A percentile compares a stretch with the other conserved stretches of the same genome.
These are phyloP conservation scores for Cucurbita argyrosperma DNA, from an alignment of 306 rosid genomes.

Conservation along the genomic window DNA sequence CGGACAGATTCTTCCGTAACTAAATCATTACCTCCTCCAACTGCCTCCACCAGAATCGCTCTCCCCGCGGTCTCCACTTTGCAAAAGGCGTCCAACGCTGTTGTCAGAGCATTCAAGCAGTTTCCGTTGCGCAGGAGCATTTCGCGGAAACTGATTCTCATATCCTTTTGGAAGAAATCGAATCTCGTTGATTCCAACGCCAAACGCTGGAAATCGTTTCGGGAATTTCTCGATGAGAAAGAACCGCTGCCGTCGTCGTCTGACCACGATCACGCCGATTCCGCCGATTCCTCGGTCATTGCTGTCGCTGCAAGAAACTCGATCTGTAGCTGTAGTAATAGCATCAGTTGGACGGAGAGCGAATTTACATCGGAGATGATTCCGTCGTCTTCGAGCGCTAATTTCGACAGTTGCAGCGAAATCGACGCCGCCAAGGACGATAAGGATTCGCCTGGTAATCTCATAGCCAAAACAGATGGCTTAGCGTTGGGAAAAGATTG, in stretches of 20 bases:
- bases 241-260: slow-evolving; percentile 9
- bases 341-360: slow-evolving; percentile 47
- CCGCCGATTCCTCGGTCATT: neutral
- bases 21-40: neutral
- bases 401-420: slow-evolving; percentile 9
- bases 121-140: slow-evolving; percentile 26
- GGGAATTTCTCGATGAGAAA: slow-evolving; percentile 13
- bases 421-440: slow-evolving; percentile 15
- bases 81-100: slow-evolving; percentile 41
- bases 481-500: slow-evolving; percentile 21
- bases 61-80: slow-evolving; percentile 23
- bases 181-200: neutral
- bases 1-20: slow-evolving; percentile 1
- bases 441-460: neutral
- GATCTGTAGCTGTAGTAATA: slow-evolving; percentile 6
- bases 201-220: slow-evolving; percentile 23
- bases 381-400: slow-evolving; percentile 13
- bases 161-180: slow-evolving; percentile 33
- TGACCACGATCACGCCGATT: slow-evolving; percentile 5
- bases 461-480: neutral
- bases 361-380: slow-evolving; percentile 25
- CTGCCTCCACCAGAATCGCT: slow-evolving; percentile 12
- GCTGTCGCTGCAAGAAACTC: neutral
- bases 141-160: slow-evolving; percentile 34
- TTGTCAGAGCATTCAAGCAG: slow-evolving; percentile 37